These are phyloP conservation scores for Setomelanomma holmii DNA, from an alignment of 2,329 filamentous ascomycete species.

Conservation along the genomic window DNA sequence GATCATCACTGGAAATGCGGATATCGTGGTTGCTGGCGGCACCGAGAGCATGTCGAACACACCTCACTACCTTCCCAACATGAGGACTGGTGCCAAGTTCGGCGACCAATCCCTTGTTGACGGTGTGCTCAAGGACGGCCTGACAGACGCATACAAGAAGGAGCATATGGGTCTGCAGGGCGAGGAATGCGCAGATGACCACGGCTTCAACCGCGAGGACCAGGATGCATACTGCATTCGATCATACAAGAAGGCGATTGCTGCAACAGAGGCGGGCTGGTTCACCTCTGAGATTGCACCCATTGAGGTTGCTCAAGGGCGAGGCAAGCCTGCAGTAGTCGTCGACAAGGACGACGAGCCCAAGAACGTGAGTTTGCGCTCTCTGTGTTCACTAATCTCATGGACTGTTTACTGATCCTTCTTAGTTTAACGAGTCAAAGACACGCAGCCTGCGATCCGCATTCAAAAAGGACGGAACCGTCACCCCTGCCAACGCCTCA, in stretches of 20 bases:
- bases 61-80: conserved; percentile 90
- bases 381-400: conserved; percentile 11
- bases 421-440: conserved; percentile 60
- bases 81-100: conserved; percentile 91
- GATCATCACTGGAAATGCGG: conserved; percentile 94
- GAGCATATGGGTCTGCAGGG: conserved; percentile 95
- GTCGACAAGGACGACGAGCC: conserved; percentile 92
- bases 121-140: conserved; percentile 90
- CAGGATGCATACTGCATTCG: conserved; percentile 97
- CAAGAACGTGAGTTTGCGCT: conserved; percentile 73
- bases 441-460: conserved; percentile 67
- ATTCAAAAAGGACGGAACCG: conserved; percentile 85
- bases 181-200: conserved; percentile 88
- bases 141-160: conserved; percentile 93
- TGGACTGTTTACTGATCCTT: conserved; percentile 19
- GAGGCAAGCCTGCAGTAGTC: conserved; percentile 84
- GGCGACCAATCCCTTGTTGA: conserved; percentile 89
- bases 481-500: conserved; percentile 95
- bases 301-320: conserved; percentile 83
- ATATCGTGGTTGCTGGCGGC: conserved; percentile 91
- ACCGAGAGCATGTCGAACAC: conserved; percentile 99
- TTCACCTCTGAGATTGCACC: conserved; percentile 90
- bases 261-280: conserved; percentile 78
- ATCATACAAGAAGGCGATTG: conserved; percentile 92
- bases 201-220: conserved; percentile 79